Base-by-base conservation (phyloP, 2,329 filamentous ascomycete genomes). In the Venturiaceae sp. region DNA sequence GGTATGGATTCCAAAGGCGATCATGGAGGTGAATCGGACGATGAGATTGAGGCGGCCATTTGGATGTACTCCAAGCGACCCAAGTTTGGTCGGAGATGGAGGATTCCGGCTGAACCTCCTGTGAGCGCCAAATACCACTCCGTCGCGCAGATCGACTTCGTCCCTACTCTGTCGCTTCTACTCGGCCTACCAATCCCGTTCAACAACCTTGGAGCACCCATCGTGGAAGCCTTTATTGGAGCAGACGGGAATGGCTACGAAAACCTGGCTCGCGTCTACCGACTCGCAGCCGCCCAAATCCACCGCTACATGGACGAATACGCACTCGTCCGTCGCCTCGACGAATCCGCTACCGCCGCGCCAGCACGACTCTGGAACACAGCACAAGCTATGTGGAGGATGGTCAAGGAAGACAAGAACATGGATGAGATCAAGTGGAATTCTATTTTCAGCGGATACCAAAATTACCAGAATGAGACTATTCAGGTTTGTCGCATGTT, bases 1-100 rank as follows among this genome's bases (percentile, higher is more conserved):
- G 94, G 94, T 11, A 99, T 99, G 94, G 94, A 99, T 71, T 78
- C 83, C 61, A 97, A 99, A 75, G 94, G 94, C 19, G 94, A 99
- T 64, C 94, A 99, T 68, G 94, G 94, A n/a, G 94, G 94, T 58
- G 94, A 99, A 75, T 96, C 92, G 33, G 90, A 96, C 64, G 91
- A 97, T 63, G 94, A 99, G 71, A 83, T 99, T 6, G 85, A 99
- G 71, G 91, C 94, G 58, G 91, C 94, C 2, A 73, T 99, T 52
- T 99, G 94, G 92, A 95, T 99, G 91, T 99, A 97, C 71, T 95
- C 94, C 1, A 95, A 92, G 71, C 86, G 83, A 64, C 84, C 85
- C 0, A 72, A 89, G 9, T 99, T 99, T 71, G 94, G 94, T 16
- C 85, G 91, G 39, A 88, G 83, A 1, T 78, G 82, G 53, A 75